Base-by-base conservation (phyloP, 2,329 filamentous ascomycete species). In the Colletotrichum sp. region DNA sequence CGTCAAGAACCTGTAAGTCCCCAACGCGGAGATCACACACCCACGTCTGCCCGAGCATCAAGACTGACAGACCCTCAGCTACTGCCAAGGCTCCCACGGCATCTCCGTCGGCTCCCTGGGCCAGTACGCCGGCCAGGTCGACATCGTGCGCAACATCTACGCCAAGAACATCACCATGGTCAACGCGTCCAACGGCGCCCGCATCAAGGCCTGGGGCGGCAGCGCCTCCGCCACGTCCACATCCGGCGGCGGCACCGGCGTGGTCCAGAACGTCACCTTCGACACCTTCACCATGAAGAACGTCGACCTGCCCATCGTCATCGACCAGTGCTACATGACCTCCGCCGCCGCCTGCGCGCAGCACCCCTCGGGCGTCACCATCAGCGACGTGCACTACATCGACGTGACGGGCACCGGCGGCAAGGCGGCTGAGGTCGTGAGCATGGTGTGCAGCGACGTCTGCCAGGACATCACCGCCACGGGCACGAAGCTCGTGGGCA, bases 161-260 rank as follows among this genome's bases (percentile, higher is more conserved):
- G 89, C 93, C 72, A 91, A 89, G 83, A 92, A 93, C 78, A 86
- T 89, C 55, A 88, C 88, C 52, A 90, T 92, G 88, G 86, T 87
- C 71, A 91, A 93, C 79, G 89, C 90, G 3, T 86, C 90, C 69
- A 91, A 94, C 78, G 93, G 92, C 44, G 93, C 93, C 0, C 91
- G 93, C 75, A 94, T 95, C 85, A 95, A 95, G 83, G 93, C 94
- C 71, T 95, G 93, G 93, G 92, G 93, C 0, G 92, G 92, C 3
- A 75, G 71, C 62, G 39, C 74, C 34, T 71, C 77, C 80, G 32
- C 39, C 80, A 8, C 22, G 90, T 88, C 22, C 90, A 92, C 92
- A 78, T 93, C 93, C 11, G 92, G 93, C 25, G 93, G 92, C 25
- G 92, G 92, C 27, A 68, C 75, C 2, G 77, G 93, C 32, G 85